Percentiles rank a stretch among this genome's conserved stretches.
phyloP scores from a whole-genome alignment of 1,284 basidiomycete species.

The Ustilago nuda region DNA sequence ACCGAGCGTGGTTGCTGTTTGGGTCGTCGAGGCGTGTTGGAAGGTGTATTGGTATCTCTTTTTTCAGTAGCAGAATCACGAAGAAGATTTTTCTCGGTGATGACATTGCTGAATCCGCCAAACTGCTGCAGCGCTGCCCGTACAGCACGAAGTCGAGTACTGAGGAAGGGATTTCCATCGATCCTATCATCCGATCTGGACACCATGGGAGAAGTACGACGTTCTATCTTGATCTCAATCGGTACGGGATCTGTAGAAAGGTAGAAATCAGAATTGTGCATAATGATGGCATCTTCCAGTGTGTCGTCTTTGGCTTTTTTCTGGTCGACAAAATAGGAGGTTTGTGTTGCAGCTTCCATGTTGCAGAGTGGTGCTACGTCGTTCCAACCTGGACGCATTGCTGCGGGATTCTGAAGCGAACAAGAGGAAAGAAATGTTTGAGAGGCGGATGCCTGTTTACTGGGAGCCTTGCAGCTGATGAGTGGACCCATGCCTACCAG shows the following conservation, averaged over 20 bases:
- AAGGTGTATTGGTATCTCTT: not conserved
- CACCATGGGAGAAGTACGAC: slow-evolving; percentile 13
- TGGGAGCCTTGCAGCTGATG: slow-evolving; percentile 28
- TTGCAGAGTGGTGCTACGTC: slow-evolving; percentile 37
- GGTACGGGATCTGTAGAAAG: slow-evolving; percentile 22
- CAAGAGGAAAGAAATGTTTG: slow-evolving; percentile 25
- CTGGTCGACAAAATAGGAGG: slow-evolving; percentile 39
- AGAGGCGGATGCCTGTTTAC: slow-evolving; percentile 9
- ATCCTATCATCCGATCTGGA: slow-evolving; percentile 14
- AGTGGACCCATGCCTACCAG: slow-evolving; percentile 30
- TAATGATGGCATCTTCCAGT: slow-evolving; percentile 37
- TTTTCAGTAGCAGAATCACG: not conserved
- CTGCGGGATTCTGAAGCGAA: slow-evolving; percentile 37
- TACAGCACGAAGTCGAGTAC: slow-evolving; percentile 1
- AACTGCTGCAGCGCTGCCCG: slow-evolving; percentile 29
- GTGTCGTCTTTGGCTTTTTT: slow-evolving; percentile 23
- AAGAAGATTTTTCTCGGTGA: slow-evolving; percentile 14
- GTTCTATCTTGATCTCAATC: slow-evolving; percentile 44
- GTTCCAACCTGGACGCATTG: slow-evolving; percentile 47
- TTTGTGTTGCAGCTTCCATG: slow-evolving; percentile 19
- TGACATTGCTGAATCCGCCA: slow-evolving; percentile 33
- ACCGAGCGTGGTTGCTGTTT: not conserved
- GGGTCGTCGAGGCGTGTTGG: not conserved
- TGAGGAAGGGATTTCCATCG: not conserved
- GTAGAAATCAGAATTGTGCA: slow-evolving; percentile 27